Base-by-base conservation (phyloP, 2,329 filamentous ascomycete species). In the Beauveria caledonica region DNA sequence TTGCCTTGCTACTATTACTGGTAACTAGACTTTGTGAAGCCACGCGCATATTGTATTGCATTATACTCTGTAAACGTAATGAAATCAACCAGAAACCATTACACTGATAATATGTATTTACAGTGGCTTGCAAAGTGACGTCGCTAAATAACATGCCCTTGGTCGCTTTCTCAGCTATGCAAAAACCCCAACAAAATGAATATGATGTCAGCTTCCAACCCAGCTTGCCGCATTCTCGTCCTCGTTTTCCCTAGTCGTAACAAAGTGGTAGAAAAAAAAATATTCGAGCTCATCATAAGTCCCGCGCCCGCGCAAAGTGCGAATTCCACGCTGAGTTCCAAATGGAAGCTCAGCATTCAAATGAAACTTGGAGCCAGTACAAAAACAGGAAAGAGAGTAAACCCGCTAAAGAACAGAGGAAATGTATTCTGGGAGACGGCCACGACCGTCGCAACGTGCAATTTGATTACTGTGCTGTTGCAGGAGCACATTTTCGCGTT, bases 61-160 rank as follows among this genome's bases (percentile, higher is more conserved):
- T 15, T 15, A 42, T 3, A 4, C 17, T 19, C 21, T 17, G 13
- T 36, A 33, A 29, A 27, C n/a, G 19, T 45, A n/a, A 23, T 44
- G 19, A 19, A 52, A 36, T 17, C 33, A 44, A 19, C 51, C 36
- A 59, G n/a, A 45, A 45, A 36, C 23, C 23, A 15, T 36, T 45
- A 52, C 46, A 45, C 39, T 40, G 23, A 49, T 44, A 15, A 2
- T 52, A 45, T 59, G 56, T 52, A 36, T 59, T 45, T 59, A 59
- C 56, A 59, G 39, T 52, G 48, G 56, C 25, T 59, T 52, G 48
- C 48, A 59, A 59, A 59, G 56, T 59, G 56, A 51, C 56, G 48
- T 59, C 56, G 56, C 56, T 59, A 59, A 58, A 59, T 51, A 44
- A 58, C 56, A 59, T 59, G 49, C 39, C 58, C 42, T 53, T 39